Base-by-base conservation (phyloP, 441 rosid species). In the Bocquillonia castaneifolia region DNA sequence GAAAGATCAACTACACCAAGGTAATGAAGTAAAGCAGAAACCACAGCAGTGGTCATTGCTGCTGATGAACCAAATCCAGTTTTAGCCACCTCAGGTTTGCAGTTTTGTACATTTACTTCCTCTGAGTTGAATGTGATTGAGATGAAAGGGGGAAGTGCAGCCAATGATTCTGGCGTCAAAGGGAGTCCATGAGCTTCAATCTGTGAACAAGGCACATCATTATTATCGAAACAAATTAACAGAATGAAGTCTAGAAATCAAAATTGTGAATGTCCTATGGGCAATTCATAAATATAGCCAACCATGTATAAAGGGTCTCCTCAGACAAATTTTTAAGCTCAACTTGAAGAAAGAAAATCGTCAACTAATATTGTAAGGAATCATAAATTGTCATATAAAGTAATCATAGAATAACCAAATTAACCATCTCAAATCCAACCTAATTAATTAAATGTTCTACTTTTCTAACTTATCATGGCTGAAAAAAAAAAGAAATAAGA, bases 1-100 rank as follows among this genome's bases (percentile, higher is more conserved):
- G 90, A 81, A 71, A 94, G 89, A 80, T 90, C 78, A 74, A 90
- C 88, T 60, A 82, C 88, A 72, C 96, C 91, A 64, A 95, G 84
- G 80, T 95, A 90, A 73, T 92, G 96, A 69, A 95, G 93, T 64
- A 95, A 79, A 67, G 95, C 88, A 79, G 98, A 92, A 72, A 87
- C 93, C 20, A 88, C 93, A 36, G 99, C 99, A 65, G 97, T 83
- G 50, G 98, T 92, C 99, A 92, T 92, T 57, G 99, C 98, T 69
- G 99, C 99, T 57, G 98, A 94, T 61, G 99, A 95, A 67, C 99
- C 99, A 75, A 95, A 78, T 51, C 99, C 99, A 74, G 99, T 95
- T 82, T 94, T 92, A 56, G 99, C 98, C 73, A 95, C 97, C 83
- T 95, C 99, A 64, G 98, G 97, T 80, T 84, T 94, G 81, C 84